Evolutionary conservation across 441 rosid species (phyloP), one percentile per base, ranked within the genome.

Genomic region (Syzygium malaccense): DNA sequence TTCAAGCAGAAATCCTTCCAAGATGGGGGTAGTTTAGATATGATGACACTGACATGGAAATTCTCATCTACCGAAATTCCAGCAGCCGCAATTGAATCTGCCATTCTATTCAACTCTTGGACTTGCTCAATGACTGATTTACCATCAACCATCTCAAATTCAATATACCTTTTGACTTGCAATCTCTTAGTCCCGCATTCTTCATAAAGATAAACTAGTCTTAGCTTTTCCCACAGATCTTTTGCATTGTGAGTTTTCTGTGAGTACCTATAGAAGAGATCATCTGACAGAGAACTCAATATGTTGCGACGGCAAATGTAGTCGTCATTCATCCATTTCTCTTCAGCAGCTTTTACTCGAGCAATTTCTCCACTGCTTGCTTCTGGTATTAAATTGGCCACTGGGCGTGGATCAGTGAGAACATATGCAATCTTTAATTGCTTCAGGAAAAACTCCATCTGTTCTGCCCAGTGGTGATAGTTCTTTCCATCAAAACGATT

Each of bases 201-300:
- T 86, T 96, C 97, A 53, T 91, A 87, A 26, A 93, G 96, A 90
- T 96, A 96, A 41, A 94, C 96, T 85, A 92, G 90, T 86, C 92
- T 95, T 86, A 96, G 95, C 91, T 94, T 94, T 62, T 94, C 97
- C 98, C 99, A 96, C 23, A 96, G 89, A 87, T 94, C 97, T 91
- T 94, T 97, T 45, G 98, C 99, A 85, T 88, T 92, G 89, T 87
- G 89, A 57, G 92, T 89, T 54, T 89, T 94, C 90, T 92, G 92
- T 4, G 93, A 93, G 93, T 93, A 96, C n/a, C 90, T 93, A 84
- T 92, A 89, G 90, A 94, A 94, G 48, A 97, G 93, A 88, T 91
- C 88, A 92, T 97, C 99, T 37, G 97, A 95, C 78, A 97, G 92
- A 86, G 92, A 93, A 91, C 87, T 93, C 93, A 96, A 91, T 89